phyloP scores from a whole-genome alignment of 2,329 filamentous ascomycete genomes.

The Colletotrichum costaricense region DNA sequence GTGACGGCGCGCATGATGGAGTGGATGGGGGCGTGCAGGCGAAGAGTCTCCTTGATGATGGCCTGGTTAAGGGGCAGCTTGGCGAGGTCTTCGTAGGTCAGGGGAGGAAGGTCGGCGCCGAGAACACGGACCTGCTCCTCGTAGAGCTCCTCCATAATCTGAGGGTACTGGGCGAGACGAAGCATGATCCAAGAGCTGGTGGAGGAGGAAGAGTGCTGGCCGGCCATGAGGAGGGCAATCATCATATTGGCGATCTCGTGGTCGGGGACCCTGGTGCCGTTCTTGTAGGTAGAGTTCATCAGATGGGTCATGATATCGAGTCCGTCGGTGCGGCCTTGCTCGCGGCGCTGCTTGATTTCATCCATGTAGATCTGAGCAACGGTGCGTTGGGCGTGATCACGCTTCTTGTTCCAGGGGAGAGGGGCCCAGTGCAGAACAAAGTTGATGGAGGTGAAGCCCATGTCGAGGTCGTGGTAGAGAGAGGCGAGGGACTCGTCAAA shows the following conservation, averaged over 20 bases:
- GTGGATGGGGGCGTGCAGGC: conserved; percentile 92
- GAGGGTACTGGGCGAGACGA: conserved; percentile 79
- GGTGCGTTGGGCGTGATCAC: conserved; percentile 82
- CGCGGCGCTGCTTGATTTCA: conserved; percentile 80
- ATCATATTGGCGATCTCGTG: conserved; percentile 91
- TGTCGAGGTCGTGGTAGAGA: conserved; percentile 89
- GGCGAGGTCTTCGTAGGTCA: conserved; percentile 82
- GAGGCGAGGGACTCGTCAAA: conserved; percentile 85
- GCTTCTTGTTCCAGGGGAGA: conserved; percentile 86
- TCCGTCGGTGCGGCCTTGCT: conserved; percentile 59
- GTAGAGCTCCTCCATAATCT: conserved; percentile 84
- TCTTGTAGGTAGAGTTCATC: conserved; percentile 88
- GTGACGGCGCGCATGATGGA: conserved; percentile 95
- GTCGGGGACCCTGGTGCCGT: conserved; percentile 82
- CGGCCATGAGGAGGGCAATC: conserved; percentile 93
- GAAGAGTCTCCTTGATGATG: conserved; percentile 91
- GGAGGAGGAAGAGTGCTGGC: conserved; percentile 89
- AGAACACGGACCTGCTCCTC: conserved; percentile 82
- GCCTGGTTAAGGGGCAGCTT: conserved; percentile 85
- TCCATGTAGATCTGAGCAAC: conserved; percentile 86
- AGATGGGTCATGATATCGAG: conserved; percentile 91
- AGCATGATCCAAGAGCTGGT: conserved; percentile 88
- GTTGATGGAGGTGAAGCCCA: conserved; percentile 90
- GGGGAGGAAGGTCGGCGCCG: conserved; percentile 78
- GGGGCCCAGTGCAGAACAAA: conserved; percentile 92